Evolutionary conservation across 257 asterid genomes (phyloP), one percentile per base, ranked within the genome.

Genomic region (Misopates orontium): DNA sequence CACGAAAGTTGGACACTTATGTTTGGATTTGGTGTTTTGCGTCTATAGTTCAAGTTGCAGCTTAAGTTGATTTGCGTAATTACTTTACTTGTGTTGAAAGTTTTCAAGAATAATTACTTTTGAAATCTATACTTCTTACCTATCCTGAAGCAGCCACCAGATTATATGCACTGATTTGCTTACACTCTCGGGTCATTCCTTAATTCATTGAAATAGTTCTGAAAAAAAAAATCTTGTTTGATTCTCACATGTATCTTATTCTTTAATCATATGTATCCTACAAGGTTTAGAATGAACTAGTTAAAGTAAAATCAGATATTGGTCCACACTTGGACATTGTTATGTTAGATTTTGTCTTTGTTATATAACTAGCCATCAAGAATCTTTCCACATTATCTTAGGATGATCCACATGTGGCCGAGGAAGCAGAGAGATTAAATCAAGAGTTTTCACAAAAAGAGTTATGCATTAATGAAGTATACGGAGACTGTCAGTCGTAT

Each of bases 371-470:
- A 55, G 45, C 60, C 56, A 66, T 60, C 54, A 66, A 54, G 28
- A 21, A 67, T 58, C 40, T 68, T 48, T 51, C 51, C 44, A 58
- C 39, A 66, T 48, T 56, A 62, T 32, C 72, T 71, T 62, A 82
- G 88, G 75, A 59, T 68, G 66, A 59, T 28, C 24, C 61, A 18
- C 51, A 49, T 39, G 62, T 32, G 20, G 45, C 74, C 47, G 52
- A 53, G 66, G 78, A 78, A 64, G 57, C 25, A 13, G 55, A 62
- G 73, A 75, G 70, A 68, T 65, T 64, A 59, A 22, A 42, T 53
- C 52, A 57, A 42, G 45, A 31, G 9, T 68, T 48, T 61, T 78
- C 78, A 68, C 72, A 77, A 32, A 65, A 72, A 67, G 75, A 65
- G 52, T 13, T 6, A 47, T 15, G 25, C 25, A 44, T 36, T 28